A percentile compares a stretch with the other conserved stretches of the same genome.
phyloP scores from a whole-genome alignment of 352 stramenopile species.

The Globisporangium acanthophoron region DNA sequence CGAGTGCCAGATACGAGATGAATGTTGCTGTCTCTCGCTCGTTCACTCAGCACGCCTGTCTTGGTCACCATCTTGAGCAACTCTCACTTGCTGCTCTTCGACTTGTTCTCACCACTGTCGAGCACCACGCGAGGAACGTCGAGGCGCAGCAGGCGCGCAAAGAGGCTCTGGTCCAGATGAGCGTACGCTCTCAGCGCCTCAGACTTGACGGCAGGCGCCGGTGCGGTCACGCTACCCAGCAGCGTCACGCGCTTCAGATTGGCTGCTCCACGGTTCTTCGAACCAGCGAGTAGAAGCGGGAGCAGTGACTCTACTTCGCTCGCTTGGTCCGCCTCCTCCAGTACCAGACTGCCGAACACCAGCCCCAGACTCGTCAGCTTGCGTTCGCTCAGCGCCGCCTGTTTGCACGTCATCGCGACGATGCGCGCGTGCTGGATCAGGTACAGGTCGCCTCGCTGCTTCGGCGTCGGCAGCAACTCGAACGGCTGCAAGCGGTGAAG shows the following conservation, averaged over 20 bases:
- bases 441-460: conserved; percentile 92
- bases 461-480: conserved; percentile 91
- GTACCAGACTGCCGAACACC: conserved; percentile 84
- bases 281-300: conserved; percentile 77
- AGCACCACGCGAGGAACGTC: conserved; percentile 90
- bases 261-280: conserved; percentile 6
- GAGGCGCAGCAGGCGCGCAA: conserved; percentile 91
- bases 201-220: conserved; percentile 91
- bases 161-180: conserved; percentile 94
- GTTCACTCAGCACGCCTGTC: no score
- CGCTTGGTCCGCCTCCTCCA: conserved; percentile 95
- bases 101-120: conserved; percentile 19
- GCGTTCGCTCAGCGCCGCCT: conserved; percentile 87
- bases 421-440: conserved; percentile 93
- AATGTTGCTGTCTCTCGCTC: no score
- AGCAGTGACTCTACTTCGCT: conserved; percentile 93
- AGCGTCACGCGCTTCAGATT: conserved; percentile 93
- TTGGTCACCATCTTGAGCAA: no score
- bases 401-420: conserved; percentile 95
- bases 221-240: conserved; percentile 92
- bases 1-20: no score
- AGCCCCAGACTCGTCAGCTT: conserved; percentile 85
- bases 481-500: conserved; percentile 91
- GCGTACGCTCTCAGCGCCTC: conserved; percentile 83
- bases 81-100: conserved; percentile 55